Percentiles rank a stretch among this genome's conserved stretches.
phyloP scores from a whole-genome alignment of 805 yeast species.

The Grigorovia jiainica region DNA sequence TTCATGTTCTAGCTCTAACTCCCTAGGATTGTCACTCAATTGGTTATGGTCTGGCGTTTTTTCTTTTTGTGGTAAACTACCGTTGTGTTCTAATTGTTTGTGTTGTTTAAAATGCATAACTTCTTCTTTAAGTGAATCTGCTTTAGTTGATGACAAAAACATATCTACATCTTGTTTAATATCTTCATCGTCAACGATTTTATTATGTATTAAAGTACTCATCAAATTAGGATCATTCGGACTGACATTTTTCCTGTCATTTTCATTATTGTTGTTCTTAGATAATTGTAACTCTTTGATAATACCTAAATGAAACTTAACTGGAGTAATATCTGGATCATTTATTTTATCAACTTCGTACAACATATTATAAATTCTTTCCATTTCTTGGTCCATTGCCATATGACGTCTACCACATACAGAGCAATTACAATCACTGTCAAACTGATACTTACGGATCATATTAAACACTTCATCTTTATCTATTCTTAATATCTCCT shows the following conservation, averaged over 20 bases:
- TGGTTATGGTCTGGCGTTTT: neutral
- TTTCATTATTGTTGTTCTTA: slow-evolving; percentile 8
- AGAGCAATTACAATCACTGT: slow-evolving; percentile 52
- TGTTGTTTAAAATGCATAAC: slow-evolving; percentile 26
- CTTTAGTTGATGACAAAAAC: slow-evolving; percentile 18
- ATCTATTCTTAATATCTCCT: slow-evolving; percentile 53
- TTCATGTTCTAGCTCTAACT: slow-evolving; percentile 2
- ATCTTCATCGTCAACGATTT: slow-evolving; percentile 6
- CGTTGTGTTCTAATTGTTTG: slow-evolving; percentile 15
- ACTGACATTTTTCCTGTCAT: no score
- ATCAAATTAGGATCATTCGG: neutral
- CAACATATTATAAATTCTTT: slow-evolving; percentile 59
- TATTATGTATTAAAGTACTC: neutral
- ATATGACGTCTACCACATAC: slow-evolving; percentile 68
- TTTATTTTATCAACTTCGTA: slow-evolving; percentile 40
- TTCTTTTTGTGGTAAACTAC: neutral
- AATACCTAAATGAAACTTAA: slow-evolving; percentile 26
- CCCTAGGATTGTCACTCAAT: neutral
- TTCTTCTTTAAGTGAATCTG: slow-evolving; percentile 23
- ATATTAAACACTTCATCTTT: slow-evolving; percentile 58
- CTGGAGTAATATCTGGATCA: slow-evolving; percentile 25
- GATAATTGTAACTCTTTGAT: slow-evolving; percentile 27
- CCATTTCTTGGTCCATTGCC: slow-evolving; percentile 69
- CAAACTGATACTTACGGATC: slow-evolving; percentile 49
- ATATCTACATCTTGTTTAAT: slow-evolving; percentile 17